Conservation (phyloP, 2,329 filamentous ascomycete species). For the Talaromyces sp. region DNA sequence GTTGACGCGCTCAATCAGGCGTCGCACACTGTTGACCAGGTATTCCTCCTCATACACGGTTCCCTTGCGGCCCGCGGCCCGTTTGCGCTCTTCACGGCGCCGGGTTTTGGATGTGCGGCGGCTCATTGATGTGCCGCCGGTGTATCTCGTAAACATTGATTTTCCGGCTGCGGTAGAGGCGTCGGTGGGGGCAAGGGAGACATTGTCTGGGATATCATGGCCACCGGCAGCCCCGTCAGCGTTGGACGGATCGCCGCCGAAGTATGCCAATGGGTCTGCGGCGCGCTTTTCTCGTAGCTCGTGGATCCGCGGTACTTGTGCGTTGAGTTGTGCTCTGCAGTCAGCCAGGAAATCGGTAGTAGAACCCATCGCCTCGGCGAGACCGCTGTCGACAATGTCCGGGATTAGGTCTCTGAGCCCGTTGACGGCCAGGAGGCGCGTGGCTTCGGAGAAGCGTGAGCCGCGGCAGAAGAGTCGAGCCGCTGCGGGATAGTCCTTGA, state of each 20-base stretch:
- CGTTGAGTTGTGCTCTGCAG: conserved; percentile 76
- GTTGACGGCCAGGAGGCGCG: conserved; percentile 65
- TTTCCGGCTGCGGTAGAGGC: conserved; percentile 69
- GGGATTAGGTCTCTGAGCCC: conserved; percentile 58
- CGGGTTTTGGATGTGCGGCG: conserved; percentile 84
- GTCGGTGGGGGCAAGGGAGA: conserved; percentile 83
- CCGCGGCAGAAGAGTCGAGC: conserved; percentile 79
- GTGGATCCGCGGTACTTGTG: conserved; percentile 78
- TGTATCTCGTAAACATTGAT: conserved; percentile 92
- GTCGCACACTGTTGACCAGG: conserved; percentile 77
- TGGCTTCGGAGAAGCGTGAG: conserved; percentile 82
- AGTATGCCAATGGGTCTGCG: conserved; percentile 83
- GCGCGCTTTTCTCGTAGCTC: conserved; percentile 77
- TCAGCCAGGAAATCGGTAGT: conserved; percentile 91
- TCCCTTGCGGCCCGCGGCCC: conserved; percentile 89
- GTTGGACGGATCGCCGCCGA: conserved; percentile 65
- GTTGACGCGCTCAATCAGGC: conserved; percentile 79
- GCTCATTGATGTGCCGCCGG: conserved; percentile 57
- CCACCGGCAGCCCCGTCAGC: conserved; percentile 46
- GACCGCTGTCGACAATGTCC: conserved; percentile 67
- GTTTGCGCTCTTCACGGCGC: conserved; percentile 86
- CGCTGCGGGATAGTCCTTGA: conserved; percentile 65
- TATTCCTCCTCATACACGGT: conserved; percentile 99
- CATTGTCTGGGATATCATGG: conserved; percentile 76
- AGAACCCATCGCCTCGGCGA: conserved; percentile 73